These are phyloP conservation scores for Rhytidhysteron rufulum DNA, from an alignment of 2,329 filamentous ascomycete species.

Conservation along the genomic window DNA sequence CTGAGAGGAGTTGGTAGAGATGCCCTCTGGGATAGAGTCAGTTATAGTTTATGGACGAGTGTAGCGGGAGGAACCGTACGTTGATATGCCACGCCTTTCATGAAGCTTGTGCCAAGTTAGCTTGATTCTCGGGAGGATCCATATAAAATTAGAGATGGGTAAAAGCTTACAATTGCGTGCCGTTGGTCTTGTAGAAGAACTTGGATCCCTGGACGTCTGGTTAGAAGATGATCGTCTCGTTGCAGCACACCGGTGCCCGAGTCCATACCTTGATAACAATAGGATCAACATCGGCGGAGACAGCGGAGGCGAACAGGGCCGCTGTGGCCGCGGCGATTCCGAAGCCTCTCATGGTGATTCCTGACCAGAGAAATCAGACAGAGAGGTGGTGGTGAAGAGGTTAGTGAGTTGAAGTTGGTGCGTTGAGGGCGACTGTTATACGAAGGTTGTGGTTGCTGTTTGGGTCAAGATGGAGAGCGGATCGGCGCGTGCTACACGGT, in stretches of 20 bases:
- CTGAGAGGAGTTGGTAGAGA: slow-evolving; percentile 50
- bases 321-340: slow-evolving; percentile 48
- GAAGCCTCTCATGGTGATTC: slow-evolving; percentile 53
- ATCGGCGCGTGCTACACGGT: slow-evolving; percentile 2
- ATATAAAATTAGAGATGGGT: slow-evolving; percentile 5
- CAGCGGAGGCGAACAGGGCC: slow-evolving; percentile 49
- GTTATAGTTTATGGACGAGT: slow-evolving; percentile 9
- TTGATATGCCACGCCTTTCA: slow-evolving; percentile 95
- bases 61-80: slow-evolving; percentile 38
- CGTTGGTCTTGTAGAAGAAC: slow-evolving; percentile 85
- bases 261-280: slow-evolving; percentile 64
- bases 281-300: slow-evolving; percentile 56
- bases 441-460: slow-evolving; percentile 10
- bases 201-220: slow-evolving; percentile 60
- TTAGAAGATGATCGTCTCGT: neutral
- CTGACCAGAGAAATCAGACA: slow-evolving; percentile 16
- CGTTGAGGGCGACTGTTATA: slow-evolving; percentile 13
- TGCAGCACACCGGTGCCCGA: neutral
- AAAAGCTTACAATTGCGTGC: slow-evolving; percentile 57
- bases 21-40: slow-evolving; percentile 52
- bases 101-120: slow-evolving; percentile 54
- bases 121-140: slow-evolving; percentile 4
- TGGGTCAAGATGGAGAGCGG: neutral
- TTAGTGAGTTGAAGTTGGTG: slow-evolving; percentile 1
- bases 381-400: slow-evolving; percentile 16